phyloP scores from a whole-genome alignment of 2,329 filamentous ascomycete species.

The Alternaria infectoria region DNA sequence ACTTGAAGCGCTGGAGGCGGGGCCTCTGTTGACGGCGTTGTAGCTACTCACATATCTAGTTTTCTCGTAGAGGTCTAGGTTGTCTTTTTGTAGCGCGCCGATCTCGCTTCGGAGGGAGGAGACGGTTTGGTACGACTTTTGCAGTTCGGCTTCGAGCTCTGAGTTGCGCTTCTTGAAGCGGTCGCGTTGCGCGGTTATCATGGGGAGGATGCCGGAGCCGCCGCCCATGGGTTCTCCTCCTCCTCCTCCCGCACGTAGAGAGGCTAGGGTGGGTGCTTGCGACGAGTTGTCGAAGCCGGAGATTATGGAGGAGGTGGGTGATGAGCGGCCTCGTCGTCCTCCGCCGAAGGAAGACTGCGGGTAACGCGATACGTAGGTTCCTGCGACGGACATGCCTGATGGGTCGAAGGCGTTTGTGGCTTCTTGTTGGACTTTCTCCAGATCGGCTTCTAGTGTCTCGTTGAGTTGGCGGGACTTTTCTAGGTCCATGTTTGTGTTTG shows the following conservation, averaged over 20 bases:
- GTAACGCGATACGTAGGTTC: conserved; percentile 84
- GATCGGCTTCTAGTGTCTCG: conserved; percentile 87
- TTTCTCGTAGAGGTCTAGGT: conserved; percentile 95
- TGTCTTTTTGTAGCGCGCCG: conserved; percentile 91
- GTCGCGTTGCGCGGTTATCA: conserved; percentile 97
- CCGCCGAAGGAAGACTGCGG: conserved; percentile 65
- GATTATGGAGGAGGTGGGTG: conserved; percentile 96
- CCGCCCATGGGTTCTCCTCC: conserved; percentile 71
- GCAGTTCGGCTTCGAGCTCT: conserved; percentile 88
- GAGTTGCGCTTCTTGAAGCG: conserved; percentile 96
- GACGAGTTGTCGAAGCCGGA: conserved; percentile 77
- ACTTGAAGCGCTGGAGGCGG: conserved; percentile 63
- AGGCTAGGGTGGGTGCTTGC: conserved; percentile 57
- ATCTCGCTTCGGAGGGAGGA: conserved; percentile 90
- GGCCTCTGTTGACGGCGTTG: conserved; percentile 76
- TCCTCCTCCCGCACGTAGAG: conserved; percentile 57
- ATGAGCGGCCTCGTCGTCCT: conserved; percentile 70
- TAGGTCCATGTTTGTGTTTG: conserved; percentile 81
- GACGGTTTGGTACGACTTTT: conserved; percentile 80
- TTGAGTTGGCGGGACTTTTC: conserved; percentile 85
- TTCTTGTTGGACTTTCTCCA: conserved; percentile 85
- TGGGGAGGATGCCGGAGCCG: conserved; percentile 88
- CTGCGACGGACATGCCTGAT: conserved; percentile 88
- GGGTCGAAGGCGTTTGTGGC: conserved; percentile 80
- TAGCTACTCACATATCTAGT: conserved; percentile 95